A percentile compares a stretch with the other conserved stretches of the same genome.
Conservation (phyloP, 805 yeast genomes). For the Schwanniomyces occidentalis region DNA sequence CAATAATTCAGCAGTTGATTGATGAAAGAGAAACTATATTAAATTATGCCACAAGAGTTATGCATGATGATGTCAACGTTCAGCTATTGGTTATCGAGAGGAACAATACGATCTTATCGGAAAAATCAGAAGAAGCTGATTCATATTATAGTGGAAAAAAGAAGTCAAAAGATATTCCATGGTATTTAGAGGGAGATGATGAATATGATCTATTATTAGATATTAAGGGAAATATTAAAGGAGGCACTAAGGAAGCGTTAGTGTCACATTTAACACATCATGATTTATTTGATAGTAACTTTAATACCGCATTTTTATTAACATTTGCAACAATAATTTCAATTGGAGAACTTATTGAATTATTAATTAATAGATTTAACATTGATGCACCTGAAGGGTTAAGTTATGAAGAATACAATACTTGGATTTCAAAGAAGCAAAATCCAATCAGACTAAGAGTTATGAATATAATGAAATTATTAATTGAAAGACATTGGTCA, state of each 20-base stretch:
- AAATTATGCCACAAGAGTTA: conserved; percentile 73
- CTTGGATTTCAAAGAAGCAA: conserved; percentile 74
- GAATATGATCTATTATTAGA: conserved; percentile 60
- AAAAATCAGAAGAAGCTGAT: conserved; percentile 37
- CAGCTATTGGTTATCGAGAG: conserved; percentile 53
- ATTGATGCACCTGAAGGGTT: conserved; percentile 85
- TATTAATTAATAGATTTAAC: conserved; percentile 64
- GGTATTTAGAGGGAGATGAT: conserved; percentile 72
- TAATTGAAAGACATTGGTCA: conserved; percentile 72
- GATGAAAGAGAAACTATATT: conserved; percentile 70
- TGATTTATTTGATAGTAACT: conserved; percentile 57
- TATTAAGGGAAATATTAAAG: conserved; percentile 69
- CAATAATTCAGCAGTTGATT: conserved; percentile 55
- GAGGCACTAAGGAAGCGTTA: conserved; percentile 79
- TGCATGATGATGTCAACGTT: conserved; percentile 70
- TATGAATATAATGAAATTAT: conserved; percentile 61
- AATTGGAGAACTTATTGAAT: conserved; percentile 58
- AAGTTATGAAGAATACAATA: conserved; percentile 74
- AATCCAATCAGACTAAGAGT: conserved; percentile 67
- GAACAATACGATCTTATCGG: conserved; percentile 38
- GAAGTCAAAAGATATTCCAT: conserved; percentile 51
- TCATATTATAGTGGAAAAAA: conserved; percentile 36
- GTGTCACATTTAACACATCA: conserved; percentile 82
- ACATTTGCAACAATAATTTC: conserved; percentile 76
- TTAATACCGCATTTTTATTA: conserved; percentile 67